phyloP scores from a whole-genome alignment of 331 rosid genomes.

The Quercus tomentella region DNA sequence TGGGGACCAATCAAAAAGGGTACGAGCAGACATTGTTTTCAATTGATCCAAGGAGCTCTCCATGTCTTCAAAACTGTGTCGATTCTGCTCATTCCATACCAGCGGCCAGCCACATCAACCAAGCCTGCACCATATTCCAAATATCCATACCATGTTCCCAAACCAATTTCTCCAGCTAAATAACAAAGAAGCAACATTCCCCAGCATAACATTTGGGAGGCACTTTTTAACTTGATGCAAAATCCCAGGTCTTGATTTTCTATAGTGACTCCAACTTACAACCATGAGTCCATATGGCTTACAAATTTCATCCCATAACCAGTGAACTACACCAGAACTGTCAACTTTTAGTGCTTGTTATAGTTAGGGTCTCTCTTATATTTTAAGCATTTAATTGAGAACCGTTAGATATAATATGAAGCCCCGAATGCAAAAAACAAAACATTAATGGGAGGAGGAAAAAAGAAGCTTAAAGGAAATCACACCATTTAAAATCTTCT shows the following conservation, averaged over 20 bases:
- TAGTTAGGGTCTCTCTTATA: background rate
- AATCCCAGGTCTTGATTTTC: background rate
- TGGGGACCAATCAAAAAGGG: too few species aligned
- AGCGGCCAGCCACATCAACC: too few species aligned
- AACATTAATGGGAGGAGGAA: conserved; percentile 2
- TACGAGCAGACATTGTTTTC: too few species aligned
- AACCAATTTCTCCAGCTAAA: too few species aligned
- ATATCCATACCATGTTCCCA: too few species aligned
- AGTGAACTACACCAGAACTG: background rate
- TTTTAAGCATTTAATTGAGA: background rate
- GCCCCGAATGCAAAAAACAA: background rate
- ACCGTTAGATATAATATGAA: background rate
- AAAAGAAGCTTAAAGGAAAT: conserved; percentile 5
- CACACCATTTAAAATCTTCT: conserved; percentile 57
- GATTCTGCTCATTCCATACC: too few species aligned
- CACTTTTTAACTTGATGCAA: background rate
- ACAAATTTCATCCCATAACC: background rate
- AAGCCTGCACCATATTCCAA: too few species aligned
- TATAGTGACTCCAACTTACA: background rate
- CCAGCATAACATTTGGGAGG: background rate
- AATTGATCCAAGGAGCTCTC: too few species aligned
- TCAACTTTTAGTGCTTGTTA: background rate
- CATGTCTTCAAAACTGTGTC: too few species aligned
- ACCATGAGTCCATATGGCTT: background rate
- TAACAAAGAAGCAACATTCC: too few species aligned